Evolutionary conservation across 768 basidiomycete species (phyloP).

Genomic region (Porpolomopsis calyptriformis): DNA sequence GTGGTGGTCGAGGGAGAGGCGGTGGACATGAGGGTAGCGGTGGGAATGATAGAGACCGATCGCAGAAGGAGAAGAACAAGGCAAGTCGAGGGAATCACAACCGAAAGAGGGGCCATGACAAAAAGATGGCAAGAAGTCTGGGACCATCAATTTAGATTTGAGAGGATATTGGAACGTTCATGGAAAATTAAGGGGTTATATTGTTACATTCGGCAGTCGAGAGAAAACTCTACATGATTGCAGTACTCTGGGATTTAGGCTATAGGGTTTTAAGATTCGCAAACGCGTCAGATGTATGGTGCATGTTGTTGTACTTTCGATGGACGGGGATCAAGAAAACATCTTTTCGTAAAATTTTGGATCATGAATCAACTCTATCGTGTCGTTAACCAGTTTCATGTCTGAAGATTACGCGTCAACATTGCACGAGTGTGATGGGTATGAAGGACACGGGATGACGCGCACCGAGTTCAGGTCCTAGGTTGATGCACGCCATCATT

Average conservation of each 20-base stretch:
- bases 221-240: too few species aligned
- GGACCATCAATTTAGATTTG: constrained; percentile 22
- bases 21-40: constrained; percentile 28
- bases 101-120: constrained; percentile 78
- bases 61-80: constrained; percentile 71
- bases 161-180: too few species aligned
- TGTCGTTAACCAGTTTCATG: constrained; percentile 51
- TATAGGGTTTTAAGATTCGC: too few species aligned
- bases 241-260: too few species aligned
- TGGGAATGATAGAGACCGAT: constrained; percentile 41
- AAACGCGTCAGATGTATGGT: too few species aligned
- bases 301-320: too few species aligned
- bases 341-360: constrained; percentile 39
- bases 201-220: too few species aligned
- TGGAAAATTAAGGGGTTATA: too few species aligned
- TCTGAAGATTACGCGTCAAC: constrained; percentile 25
- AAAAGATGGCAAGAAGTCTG: constrained; percentile 70
- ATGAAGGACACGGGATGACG: constrained; percentile 1
- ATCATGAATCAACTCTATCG: constrained; percentile 51
- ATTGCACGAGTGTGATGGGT: not conserved
- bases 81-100: constrained; percentile 62
- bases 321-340: constrained; percentile 22
- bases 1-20: constrained; percentile 25
- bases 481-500: constrained; percentile 39
- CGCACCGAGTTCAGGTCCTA: constrained; percentile 58